Evolutionary conservation across 176 grass and related monocot species (phyloP).

Genomic region (Aegilops longissima): DNA sequence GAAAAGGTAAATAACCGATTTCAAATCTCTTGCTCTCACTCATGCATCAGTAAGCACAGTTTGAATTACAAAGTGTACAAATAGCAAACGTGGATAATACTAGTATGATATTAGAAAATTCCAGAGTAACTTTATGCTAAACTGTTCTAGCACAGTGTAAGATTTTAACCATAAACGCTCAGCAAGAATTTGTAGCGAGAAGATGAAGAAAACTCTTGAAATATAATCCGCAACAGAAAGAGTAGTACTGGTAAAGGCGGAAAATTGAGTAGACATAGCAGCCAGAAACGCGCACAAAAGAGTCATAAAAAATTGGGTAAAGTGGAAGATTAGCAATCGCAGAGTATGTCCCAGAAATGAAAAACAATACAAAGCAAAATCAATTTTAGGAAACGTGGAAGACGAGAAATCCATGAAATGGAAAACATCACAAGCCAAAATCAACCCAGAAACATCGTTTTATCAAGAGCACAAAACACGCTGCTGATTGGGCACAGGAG

Average conservation of each 20-base stretch:
- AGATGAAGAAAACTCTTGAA: neutral
- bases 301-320: neutral
- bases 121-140: slow-evolving; percentile 23
- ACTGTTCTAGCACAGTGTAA: neutral
- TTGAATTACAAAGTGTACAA: neutral
- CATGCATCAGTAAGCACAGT: neutral
- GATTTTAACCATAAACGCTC: slow-evolving; percentile 18
- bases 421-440: neutral
- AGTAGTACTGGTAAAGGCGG: neutral
- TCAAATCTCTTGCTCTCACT: neutral
- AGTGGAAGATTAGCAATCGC: neutral
- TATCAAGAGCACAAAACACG: neutral
- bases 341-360: neutral
- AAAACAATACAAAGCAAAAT: neutral
- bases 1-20: neutral
- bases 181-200: neutral
- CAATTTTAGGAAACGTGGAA: neutral
- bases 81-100: neutral
- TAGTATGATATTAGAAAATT: slow-evolving; percentile 25
- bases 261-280: neutral
- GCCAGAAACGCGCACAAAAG: neutral
- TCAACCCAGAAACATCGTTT: slow-evolving; percentile 1
- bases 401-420: neutral
- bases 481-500: neutral
- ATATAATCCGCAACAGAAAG: neutral